Evolutionary conservation across 2,329 filamentous ascomycete species (phyloP).

Genomic region (Xylariaceae sp.): DNA sequence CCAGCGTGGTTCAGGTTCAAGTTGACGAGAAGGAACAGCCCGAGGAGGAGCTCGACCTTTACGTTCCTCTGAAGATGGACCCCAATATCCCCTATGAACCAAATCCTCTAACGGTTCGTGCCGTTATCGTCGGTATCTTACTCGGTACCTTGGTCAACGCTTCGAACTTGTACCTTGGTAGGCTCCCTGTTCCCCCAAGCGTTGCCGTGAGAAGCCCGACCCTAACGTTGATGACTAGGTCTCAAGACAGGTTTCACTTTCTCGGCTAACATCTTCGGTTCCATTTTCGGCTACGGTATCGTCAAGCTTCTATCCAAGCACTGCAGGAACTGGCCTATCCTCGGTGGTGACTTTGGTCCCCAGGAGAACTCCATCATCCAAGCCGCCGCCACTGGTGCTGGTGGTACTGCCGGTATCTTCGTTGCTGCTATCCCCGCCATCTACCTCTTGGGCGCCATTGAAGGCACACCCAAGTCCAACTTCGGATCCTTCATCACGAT

Average conservation of each 20-base stretch:
- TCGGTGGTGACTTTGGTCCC: slow-evolving; percentile 51
- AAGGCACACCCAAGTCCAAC: slow-evolving; percentile 43
- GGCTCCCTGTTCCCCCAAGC: slow-evolving; percentile 28
- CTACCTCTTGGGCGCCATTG: slow-evolving; percentile 47
- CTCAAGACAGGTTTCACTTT: slow-evolving; percentile 45
- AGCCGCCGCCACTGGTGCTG: slow-evolving; percentile 50
- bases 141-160: slow-evolving; percentile 52
- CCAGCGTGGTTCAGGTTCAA: slow-evolving; percentile 26
- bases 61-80: slow-evolving; percentile 37
- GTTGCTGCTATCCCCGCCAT: slow-evolving; percentile 51
- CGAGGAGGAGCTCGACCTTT: slow-evolving; percentile 37
- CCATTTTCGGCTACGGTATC: slow-evolving; percentile 52
- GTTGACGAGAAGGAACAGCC: slow-evolving; percentile 25
- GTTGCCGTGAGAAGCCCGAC: not conserved
- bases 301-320: slow-evolving; percentile 44
- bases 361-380: slow-evolving; percentile 55
- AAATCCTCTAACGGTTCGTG: slow-evolving; percentile 47
- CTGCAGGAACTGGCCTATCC: slow-evolving; percentile 41
- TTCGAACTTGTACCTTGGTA: slow-evolving; percentile 54
- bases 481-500: slow-evolving; percentile 55
- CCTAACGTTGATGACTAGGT: slow-evolving; percentile 28
- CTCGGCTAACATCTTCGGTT: slow-evolving; percentile 41
- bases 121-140: slow-evolving; percentile 46
- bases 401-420: slow-evolving; percentile 50
- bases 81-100: slow-evolving; percentile 30